Evolutionary conservation across 2,329 filamentous ascomycete genomes (phyloP).

Genomic region (Colletotrichum sp.): DNA sequence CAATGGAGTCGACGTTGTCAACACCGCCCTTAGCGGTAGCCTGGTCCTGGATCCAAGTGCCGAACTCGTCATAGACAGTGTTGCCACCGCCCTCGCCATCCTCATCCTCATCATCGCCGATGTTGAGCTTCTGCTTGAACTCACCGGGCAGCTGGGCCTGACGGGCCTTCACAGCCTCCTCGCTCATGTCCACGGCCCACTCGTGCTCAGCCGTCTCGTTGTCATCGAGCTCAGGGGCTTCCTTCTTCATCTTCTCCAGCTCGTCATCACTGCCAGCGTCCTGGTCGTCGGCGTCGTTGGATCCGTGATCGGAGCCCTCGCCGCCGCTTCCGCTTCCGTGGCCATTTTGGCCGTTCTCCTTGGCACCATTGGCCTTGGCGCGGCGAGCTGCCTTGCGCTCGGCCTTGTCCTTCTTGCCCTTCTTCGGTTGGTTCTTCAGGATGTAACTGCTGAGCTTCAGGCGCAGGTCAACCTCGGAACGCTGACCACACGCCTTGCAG

Average conservation of each 20-base stretch:
- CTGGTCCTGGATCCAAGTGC: slow-evolving; percentile 86
- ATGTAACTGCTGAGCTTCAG: slow-evolving; percentile 98
- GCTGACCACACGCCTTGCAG: slow-evolving; percentile 98
- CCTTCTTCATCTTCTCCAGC: slow-evolving; percentile 79
- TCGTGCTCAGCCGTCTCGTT: slow-evolving; percentile 80
- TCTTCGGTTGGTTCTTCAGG: slow-evolving; percentile 90
- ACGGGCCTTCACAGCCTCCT: slow-evolving; percentile 92
- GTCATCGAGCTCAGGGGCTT: slow-evolving; percentile 53
- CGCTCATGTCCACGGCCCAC: slow-evolving; percentile 97
- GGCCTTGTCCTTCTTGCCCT: slow-evolving; percentile 98
- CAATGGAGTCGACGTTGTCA: slow-evolving; percentile 82
- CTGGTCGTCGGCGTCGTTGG: slow-evolving; percentile 54
- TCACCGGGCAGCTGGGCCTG: slow-evolving; percentile 92
- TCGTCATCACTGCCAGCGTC: slow-evolving; percentile 90
- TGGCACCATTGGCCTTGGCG: slow-evolving; percentile 73
- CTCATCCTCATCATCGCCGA: slow-evolving; percentile 79
- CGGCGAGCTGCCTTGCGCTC: slow-evolving; percentile 89
- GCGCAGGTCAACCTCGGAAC: slow-evolving; percentile 87
- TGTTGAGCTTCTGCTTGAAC: slow-evolving; percentile 88
- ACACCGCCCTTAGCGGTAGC: slow-evolving; percentile 75
- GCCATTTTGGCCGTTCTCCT: slow-evolving; percentile 52
- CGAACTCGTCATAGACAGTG: slow-evolving; percentile 87
- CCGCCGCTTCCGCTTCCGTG: slow-evolving; percentile 69
- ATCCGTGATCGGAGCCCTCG: slow-evolving; percentile 54
- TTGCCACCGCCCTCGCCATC: slow-evolving; percentile 77